These are phyloP conservation scores for Macrophomina phaseolina DNA, from an alignment of 2,329 filamentous ascomycete genomes.

Conservation along the genomic window DNA sequence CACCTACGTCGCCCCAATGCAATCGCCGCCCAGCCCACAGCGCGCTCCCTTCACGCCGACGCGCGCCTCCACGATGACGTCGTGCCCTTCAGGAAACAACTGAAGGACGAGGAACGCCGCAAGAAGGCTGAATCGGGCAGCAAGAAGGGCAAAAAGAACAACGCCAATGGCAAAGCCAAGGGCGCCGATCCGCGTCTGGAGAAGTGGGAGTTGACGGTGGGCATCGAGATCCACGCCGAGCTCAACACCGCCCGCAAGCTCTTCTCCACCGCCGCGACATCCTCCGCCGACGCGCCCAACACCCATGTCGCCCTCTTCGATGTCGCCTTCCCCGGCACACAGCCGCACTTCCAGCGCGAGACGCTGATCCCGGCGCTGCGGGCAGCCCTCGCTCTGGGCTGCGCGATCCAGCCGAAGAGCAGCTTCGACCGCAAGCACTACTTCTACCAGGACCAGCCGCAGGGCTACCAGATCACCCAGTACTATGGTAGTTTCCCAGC, in stretches of 20 bases:
- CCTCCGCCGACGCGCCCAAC: slow-evolving; percentile 71
- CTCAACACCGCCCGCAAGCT: slow-evolving; percentile 88
- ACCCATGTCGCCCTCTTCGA: slow-evolving; percentile 90
- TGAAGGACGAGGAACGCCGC: slow-evolving; percentile 46
- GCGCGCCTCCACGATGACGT: slow-evolving; percentile 32
- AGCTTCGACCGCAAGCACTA: slow-evolving; percentile 97
- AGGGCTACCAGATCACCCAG: slow-evolving; percentile 97
- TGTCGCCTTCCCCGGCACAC: slow-evolving; percentile 83
- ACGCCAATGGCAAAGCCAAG: slow-evolving; percentile 20
- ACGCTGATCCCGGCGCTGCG: slow-evolving; percentile 88
- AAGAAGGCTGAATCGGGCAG: slow-evolving; percentile 35
- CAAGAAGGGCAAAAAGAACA: slow-evolving; percentile 25
- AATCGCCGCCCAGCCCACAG: background rate
- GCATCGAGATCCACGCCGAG: slow-evolving; percentile 97
- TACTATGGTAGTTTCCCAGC: slow-evolving; percentile 67
- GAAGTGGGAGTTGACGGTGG: slow-evolving; percentile 92
- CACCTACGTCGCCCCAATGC: background rate
- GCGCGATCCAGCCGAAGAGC: slow-evolving; percentile 76
- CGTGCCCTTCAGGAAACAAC: slow-evolving; percentile 42
- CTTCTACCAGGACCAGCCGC: slow-evolving; percentile 97
- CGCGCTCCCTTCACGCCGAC: slow-evolving; percentile 8
- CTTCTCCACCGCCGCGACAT: slow-evolving; percentile 70
- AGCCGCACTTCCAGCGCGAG: slow-evolving; percentile 82
- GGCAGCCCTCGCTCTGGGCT: slow-evolving; percentile 83
- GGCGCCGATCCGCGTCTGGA: slow-evolving; percentile 38